These are phyloP conservation scores for Fistulinella staudtii DNA, from an alignment of 1,284 basidiomycete genomes.

Conservation along the genomic window DNA sequence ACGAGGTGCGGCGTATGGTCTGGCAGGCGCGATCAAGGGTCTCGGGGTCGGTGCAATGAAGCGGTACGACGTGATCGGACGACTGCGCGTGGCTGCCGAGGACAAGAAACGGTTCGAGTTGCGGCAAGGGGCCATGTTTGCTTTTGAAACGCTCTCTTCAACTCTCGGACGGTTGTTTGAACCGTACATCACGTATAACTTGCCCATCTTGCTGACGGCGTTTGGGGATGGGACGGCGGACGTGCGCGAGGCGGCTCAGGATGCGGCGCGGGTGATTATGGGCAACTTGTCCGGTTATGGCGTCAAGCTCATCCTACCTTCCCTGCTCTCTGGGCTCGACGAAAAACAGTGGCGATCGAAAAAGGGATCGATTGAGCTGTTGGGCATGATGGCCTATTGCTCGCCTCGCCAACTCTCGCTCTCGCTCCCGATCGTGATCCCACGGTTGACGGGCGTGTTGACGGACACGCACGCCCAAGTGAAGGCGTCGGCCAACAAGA, in stretches of 20 bases:
- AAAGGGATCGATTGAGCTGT: slow-evolving; percentile 95
- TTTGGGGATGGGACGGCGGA: slow-evolving; percentile 92
- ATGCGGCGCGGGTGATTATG: slow-evolving; percentile 95
- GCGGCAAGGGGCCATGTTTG: slow-evolving; percentile 93
- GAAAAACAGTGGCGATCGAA: slow-evolving; percentile 99
- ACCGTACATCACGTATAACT: slow-evolving; percentile 86
- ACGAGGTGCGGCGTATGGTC: slow-evolving; percentile 93
- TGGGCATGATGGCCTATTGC: slow-evolving; percentile 99
- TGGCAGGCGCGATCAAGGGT: slow-evolving; percentile 91
- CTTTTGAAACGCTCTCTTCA: slow-evolving; percentile 87
- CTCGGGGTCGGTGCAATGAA: slow-evolving; percentile 84
- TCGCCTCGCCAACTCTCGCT: slow-evolving; percentile 93
- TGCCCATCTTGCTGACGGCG: slow-evolving; percentile 82
- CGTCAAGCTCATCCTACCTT: slow-evolving; percentile 93
- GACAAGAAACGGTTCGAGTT: slow-evolving; percentile 88
- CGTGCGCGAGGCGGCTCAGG: slow-evolving; percentile 93
- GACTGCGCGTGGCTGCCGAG: slow-evolving; percentile 75
- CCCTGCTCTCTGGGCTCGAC: slow-evolving; percentile 86
- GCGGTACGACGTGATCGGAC: slow-evolving; percentile 76
- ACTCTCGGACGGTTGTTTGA: slow-evolving; percentile 90
- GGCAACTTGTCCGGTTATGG: slow-evolving; percentile 91
- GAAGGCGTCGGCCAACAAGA: slow-evolving; percentile 88
- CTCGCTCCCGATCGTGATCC: slow-evolving; percentile 95
- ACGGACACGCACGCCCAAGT: slow-evolving; percentile 99
- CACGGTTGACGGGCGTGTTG: slow-evolving; percentile 89